Base-by-base conservation (phyloP, 345 rosid species). In the Euphorbia lathyris region DNA sequence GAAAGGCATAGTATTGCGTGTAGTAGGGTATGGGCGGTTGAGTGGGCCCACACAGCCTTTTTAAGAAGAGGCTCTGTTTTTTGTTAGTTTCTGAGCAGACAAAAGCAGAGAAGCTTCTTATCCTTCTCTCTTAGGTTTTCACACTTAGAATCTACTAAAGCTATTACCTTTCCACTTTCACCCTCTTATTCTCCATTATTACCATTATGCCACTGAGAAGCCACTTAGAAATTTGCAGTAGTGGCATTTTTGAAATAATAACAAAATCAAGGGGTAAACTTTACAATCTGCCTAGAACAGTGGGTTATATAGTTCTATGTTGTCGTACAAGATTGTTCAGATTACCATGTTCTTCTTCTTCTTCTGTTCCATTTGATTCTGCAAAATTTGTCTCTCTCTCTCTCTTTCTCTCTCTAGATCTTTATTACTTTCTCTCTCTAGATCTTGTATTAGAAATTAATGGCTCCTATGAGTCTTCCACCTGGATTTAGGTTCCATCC, bases 401-500 rank as follows among this genome's bases (percentile, higher is more conserved):
- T 63, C 32, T 60, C 56, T 51, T 12, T 69, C 62, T 29, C 7
- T 59, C 13, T 32, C 63, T 7, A 25, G 43, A 40, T 40, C 43
- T 40, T 40, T n/a, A 32, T 32, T 5, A 32, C 55, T 50, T 11
- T 69, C 61, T 29, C 7, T 58, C 17, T 30, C 61, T 6, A 23
- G 11, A 40, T 0, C 6, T 9, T 40, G 43, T 9, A 32, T 2
- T 5, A n/a, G 38, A 40, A 20, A 27, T 14, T 62, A 65, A 87
- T 85, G 92, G 88, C 89, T 6, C 88, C 91, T 9, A 82, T 82
- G 96, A 89, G 82, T 70, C 88, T 89, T 66, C 96, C 96, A 63
- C 96, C 96, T 22, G 96, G 96, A 40, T 89, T 89, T 74, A 83
- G 96, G 79, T 89, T 89, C 72, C 96, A 89, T 77, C 95, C 95